Conservation (phyloP, 2,329 filamentous ascomycete species). For the Cercospora nicotianae region DNA sequence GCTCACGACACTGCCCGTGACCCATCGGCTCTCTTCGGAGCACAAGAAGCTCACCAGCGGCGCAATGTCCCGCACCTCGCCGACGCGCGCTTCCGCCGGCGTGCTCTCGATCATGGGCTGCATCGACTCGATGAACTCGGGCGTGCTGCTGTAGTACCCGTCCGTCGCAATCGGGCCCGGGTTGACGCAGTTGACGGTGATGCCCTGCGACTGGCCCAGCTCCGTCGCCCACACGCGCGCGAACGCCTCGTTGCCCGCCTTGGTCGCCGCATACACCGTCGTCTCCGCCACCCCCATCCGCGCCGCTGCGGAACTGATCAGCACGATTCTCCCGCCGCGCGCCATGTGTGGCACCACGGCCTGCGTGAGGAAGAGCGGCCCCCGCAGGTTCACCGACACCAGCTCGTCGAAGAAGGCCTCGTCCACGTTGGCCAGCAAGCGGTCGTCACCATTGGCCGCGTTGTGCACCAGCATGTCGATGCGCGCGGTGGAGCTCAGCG, state of each 20-base stretch:
- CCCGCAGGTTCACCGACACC: neutral
- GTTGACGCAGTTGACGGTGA: slow-evolving; percentile 19
- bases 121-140: neutral
- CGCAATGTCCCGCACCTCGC: slow-evolving; percentile 57
- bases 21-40: slow-evolving; percentile 35
- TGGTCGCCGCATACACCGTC: slow-evolving; percentile 22
- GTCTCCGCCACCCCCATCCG: neutral
- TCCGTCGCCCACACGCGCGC: slow-evolving; percentile 31
- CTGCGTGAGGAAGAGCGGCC: neutral
- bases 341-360: neutral
- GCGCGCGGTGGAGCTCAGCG: neutral
- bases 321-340: neutral
- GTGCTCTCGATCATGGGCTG: slow-evolving; percentile 15
- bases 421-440: neutral
- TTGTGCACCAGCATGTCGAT: neutral
- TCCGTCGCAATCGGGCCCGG: slow-evolving; percentile 22
- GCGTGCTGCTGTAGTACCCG: slow-evolving; percentile 3
- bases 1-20: slow-evolving; percentile 36
- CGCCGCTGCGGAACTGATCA: neutral
- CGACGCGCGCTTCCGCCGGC: slow-evolving; percentile 20
- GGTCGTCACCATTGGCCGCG: neutral
- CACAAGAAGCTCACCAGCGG: slow-evolving; percentile 59
- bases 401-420: neutral
- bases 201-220: slow-evolving; percentile 15
- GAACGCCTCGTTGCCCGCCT: slow-evolving; percentile 32